Evolutionary conservation across 2,329 filamentous ascomycete genomes (phyloP).

Genomic region (Chalaropsis thielavioides): DNA sequence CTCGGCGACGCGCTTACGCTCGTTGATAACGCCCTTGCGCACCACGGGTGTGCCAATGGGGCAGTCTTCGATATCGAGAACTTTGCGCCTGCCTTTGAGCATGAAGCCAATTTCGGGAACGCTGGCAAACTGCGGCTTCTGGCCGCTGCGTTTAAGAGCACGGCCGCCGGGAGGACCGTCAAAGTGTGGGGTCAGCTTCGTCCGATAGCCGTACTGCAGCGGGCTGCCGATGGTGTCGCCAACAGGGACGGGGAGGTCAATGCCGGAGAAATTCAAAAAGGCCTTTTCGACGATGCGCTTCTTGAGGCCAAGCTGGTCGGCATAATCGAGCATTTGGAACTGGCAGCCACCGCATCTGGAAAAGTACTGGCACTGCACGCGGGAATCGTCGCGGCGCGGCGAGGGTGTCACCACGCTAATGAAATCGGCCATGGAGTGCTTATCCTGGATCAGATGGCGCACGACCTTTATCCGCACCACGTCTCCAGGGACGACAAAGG

Average conservation of each 20-base stretch:
- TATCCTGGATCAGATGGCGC: constrained; percentile 49
- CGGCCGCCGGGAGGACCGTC: constrained; percentile 53
- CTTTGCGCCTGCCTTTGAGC: constrained; percentile 62
- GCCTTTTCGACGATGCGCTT: constrained; percentile 77
- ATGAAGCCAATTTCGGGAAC: constrained; percentile 82
- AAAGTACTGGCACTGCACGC: constrained; percentile 78
- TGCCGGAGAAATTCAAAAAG: constrained; percentile 67
- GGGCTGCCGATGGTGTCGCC: constrained; percentile 81
- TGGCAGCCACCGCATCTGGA: constrained; percentile 79
- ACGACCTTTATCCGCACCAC: constrained; percentile 63
- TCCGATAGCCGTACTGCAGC: constrained; percentile 83
- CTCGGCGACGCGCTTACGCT: constrained; percentile 58
- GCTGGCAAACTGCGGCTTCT: constrained; percentile 35
- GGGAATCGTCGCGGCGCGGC: constrained; percentile 58
- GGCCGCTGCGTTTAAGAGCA: constrained; percentile 35
- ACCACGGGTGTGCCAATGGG: constrained; percentile 86
- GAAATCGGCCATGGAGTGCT: constrained; percentile 70
- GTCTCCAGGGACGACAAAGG: constrained; percentile 80
- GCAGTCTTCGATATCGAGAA: constrained; percentile 93
- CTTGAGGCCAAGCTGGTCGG: constrained; percentile 75
- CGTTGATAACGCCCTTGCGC: constrained; percentile 59
- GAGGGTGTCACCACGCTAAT: constrained; percentile 62
- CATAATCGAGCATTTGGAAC: constrained; percentile 91
- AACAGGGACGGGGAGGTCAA: constrained; percentile 62
- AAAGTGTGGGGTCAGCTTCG: constrained; percentile 94